Evolutionary conservation across 208 protist species (phyloP).

Genomic region (Naegleria lovaniensis): DNA sequence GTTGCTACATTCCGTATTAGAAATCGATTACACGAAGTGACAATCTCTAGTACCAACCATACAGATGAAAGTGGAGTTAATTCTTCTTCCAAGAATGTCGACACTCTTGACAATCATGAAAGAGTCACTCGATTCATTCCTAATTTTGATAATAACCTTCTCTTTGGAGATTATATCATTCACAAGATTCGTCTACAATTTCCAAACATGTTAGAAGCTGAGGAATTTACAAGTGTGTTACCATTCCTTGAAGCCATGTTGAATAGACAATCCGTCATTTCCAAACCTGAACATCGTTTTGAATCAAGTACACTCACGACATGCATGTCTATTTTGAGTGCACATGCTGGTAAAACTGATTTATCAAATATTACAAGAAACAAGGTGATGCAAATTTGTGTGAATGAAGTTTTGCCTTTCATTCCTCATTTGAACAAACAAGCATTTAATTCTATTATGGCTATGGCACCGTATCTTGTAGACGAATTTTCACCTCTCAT

Average conservation of each 20-base stretch:
- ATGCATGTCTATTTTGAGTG: not conserved
- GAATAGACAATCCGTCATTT: not conserved
- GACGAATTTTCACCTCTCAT: not conserved
- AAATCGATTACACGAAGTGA: not conserved
- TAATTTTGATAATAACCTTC: not conserved
- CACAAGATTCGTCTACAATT: conserved; percentile 1
- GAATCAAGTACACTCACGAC: not conserved
- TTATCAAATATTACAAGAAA: not conserved
- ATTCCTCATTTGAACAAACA: conserved; percentile 19
- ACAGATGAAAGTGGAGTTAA: no score
- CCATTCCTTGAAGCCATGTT: conserved; percentile 7
- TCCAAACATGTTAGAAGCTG: conserved; percentile 3
- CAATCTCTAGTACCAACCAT: no score
- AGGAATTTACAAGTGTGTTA: not conserved
- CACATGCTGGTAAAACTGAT: not conserved
- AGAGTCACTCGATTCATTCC: not conserved
- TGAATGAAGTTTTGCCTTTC: not conserved
- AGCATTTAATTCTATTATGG: conserved; percentile 7
- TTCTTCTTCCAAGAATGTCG: no score
- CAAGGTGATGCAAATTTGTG: not conserved
- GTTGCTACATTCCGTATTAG: not conserved
- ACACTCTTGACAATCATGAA: no score
- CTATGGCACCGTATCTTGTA: not conserved
- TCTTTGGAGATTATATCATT: conserved; percentile 3
- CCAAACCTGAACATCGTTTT: not conserved